Base-by-base conservation (phyloP, 139 green algal genomes). In the Chlamydomonas incerta region DNA sequence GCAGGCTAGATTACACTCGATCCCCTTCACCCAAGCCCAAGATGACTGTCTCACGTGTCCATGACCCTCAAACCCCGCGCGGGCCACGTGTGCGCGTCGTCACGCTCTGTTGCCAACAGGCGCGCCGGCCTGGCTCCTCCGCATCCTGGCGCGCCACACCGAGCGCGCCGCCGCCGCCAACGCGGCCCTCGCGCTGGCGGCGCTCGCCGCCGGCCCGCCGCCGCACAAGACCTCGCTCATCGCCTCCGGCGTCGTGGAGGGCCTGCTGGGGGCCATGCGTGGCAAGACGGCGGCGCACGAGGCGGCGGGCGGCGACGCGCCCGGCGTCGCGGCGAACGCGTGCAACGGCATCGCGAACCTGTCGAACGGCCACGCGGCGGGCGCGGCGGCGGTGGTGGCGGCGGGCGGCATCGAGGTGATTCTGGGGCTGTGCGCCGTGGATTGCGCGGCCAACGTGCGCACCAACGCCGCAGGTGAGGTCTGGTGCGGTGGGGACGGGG, bases 191-290 rank as follows among this genome's bases (percentile, higher is more conserved):
- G 74, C 26, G 10, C 55, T 81, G 21, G 33, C 23, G 4, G 33
- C 74, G 8, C 74, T 81, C 4, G 74, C 74, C 55, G 8, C 21
- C 23, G 74, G 74, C 47, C 74, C 74, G 21, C 74, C 74, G 55
- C 74, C 74, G 34, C 74, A 81, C 33, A 81, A 81, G 57, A 57
- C 55, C 23, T 11, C 55, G 11, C 74, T 81, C 23, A 81, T 81
- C 74, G 33, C 23, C 10, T 57, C 24, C 14, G 74, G 74, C 33
- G 57, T 47, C 33, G 31, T 81, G 21, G 23, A 55, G 17, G 55
- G 15, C 9, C 34, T 81, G 46, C 74, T 81, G 74, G 10, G 17
- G 33, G 74, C 63, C 29, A 70, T 70, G 63, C 29, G n/a, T 0
- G 63, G 63, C 29, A 13, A 37, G 13, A 70, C 29, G 6, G 63